phyloP scores from a whole-genome alignment of 1,284 basidiomycete genomes.

The Ganoderma lingzhi region DNA sequence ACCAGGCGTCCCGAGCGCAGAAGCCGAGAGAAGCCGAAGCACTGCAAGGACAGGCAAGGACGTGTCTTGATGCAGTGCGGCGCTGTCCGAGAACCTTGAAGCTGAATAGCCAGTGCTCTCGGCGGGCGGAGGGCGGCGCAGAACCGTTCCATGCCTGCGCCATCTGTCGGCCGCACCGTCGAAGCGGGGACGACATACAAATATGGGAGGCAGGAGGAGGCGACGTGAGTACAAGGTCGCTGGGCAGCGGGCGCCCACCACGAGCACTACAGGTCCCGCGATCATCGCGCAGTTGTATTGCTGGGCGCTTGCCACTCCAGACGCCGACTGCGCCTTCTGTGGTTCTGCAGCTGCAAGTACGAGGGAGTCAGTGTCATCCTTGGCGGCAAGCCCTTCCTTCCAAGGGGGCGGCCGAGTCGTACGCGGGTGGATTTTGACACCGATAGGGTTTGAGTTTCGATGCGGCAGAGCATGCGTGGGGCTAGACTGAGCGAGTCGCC shows the following conservation, averaged over 20 bases:
- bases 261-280: not conserved
- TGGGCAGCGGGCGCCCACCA: not conserved
- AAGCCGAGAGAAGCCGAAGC: conserved; percentile 5
- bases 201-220: not conserved
- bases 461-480: not conserved
- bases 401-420: too few species aligned
- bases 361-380: not conserved
- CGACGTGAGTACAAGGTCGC: not conserved
- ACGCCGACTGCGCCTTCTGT: not conserved
- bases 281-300: not conserved
- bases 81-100: not conserved
- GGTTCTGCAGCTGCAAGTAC: not conserved
- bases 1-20: conserved; percentile 1
- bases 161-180: not conserved
- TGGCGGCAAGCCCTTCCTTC: not conserved
- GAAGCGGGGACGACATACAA: not conserved
- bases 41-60: not conserved
- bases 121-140: not conserved
- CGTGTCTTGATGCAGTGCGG: conserved; percentile 3
- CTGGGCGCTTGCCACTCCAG: not conserved
- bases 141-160: conserved; percentile 1
- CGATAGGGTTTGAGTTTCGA: not conserved
- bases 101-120: not conserved
- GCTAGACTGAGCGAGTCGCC: not conserved
- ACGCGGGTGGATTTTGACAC: not conserved